These are phyloP conservation scores for Alternaria triticimaculans DNA, from an alignment of 2,329 filamentous ascomycete genomes.

Conservation along the genomic window DNA sequence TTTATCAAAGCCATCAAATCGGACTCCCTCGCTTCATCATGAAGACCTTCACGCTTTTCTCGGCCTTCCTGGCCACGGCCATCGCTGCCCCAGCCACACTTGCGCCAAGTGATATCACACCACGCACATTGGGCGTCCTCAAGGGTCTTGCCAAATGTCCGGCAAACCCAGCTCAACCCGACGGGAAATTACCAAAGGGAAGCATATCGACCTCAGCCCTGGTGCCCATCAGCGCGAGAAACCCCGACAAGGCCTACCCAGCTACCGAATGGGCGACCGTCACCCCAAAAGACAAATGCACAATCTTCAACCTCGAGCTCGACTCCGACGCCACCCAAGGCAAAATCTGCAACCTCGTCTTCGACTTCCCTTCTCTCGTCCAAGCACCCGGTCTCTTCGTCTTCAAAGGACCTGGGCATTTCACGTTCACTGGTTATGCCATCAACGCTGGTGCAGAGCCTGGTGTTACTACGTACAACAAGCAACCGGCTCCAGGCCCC, in stretches of 20 bases:
- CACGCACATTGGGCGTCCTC: slow-evolving; percentile 22
- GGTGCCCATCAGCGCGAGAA: slow-evolving; percentile 28
- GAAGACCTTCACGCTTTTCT: slow-evolving; percentile 41
- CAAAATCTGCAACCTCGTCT: slow-evolving; percentile 41
- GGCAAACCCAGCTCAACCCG: slow-evolving; percentile 25
- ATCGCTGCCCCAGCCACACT: slow-evolving; percentile 40
- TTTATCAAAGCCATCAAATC: not conserved
- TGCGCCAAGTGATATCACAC: slow-evolving; percentile 25
- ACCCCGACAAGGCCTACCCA: slow-evolving; percentile 28
- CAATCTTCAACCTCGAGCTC: slow-evolving; percentile 39
- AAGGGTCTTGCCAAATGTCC: slow-evolving; percentile 13
- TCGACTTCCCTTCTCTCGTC: slow-evolving; percentile 30
- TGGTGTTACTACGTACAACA: slow-evolving; percentile 31
- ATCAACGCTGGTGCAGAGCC: slow-evolving; percentile 26
- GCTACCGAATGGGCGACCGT: slow-evolving; percentile 23
- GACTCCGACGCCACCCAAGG: slow-evolving; percentile 24
- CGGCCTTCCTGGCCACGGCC: slow-evolving; percentile 46
- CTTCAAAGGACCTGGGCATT: slow-evolving; percentile 32
- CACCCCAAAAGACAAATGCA: slow-evolving; percentile 39
- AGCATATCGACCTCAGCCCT: slow-evolving; percentile 26
- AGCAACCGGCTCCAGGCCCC: slow-evolving; percentile 25
- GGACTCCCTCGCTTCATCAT: slow-evolving; percentile 14
- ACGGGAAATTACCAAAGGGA: slow-evolving; percentile 30
- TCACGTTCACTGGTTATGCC: slow-evolving; percentile 33
- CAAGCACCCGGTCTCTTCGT: slow-evolving; percentile 34